Evolutionary conservation across 768 basidiomycete species (phyloP).

Genomic region (Phanerodontia chrysosporium): DNA sequence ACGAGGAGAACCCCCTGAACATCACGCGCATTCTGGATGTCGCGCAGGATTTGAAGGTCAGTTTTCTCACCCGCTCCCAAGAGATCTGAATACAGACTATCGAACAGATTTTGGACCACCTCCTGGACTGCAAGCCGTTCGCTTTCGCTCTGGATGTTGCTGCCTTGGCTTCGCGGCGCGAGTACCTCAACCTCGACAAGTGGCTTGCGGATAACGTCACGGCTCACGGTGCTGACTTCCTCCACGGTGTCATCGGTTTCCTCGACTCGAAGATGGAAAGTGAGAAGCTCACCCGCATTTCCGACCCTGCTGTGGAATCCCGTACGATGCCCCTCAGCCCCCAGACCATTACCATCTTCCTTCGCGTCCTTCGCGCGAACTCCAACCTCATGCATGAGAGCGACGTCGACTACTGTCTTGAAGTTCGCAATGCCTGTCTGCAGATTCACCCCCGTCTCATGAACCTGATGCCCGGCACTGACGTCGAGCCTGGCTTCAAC

Average conservation of each 20-base stretch:
- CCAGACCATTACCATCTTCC: slow-evolving; percentile 86
- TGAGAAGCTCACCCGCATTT: slow-evolving; percentile 71
- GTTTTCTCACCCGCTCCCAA: slow-evolving; percentile 14
- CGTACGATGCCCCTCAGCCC: slow-evolving; percentile 86
- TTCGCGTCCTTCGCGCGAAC: slow-evolving; percentile 79
- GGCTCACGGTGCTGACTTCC: slow-evolving; percentile 78
- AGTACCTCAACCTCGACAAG: slow-evolving; percentile 93
- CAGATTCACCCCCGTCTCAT: slow-evolving; percentile 96
- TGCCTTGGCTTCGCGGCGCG: slow-evolving; percentile 85
- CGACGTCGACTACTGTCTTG: slow-evolving; percentile 82
- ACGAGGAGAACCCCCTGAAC: slow-evolving; percentile 87
- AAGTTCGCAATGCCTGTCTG: slow-evolving; percentile 88
- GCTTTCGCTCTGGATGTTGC: slow-evolving; percentile 92
- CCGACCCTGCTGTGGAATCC: slow-evolving; percentile 73
- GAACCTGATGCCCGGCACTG: slow-evolving; percentile 83
- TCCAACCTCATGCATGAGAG: slow-evolving; percentile 69
- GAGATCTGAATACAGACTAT: background rate
- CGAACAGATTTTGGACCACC: slow-evolving; percentile 82
- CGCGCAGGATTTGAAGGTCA: slow-evolving; percentile 89
- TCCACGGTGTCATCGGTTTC: slow-evolving; percentile 84
- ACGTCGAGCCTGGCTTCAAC: slow-evolving; percentile 86
- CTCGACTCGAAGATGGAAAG: slow-evolving; percentile 90
- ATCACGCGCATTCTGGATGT: slow-evolving; percentile 94
- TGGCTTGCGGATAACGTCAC: slow-evolving; percentile 90
- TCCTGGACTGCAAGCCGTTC: slow-evolving; percentile 86